Conservation (phyloP, 805 yeast species). For the Maudiozyma turicensis region DNA sequence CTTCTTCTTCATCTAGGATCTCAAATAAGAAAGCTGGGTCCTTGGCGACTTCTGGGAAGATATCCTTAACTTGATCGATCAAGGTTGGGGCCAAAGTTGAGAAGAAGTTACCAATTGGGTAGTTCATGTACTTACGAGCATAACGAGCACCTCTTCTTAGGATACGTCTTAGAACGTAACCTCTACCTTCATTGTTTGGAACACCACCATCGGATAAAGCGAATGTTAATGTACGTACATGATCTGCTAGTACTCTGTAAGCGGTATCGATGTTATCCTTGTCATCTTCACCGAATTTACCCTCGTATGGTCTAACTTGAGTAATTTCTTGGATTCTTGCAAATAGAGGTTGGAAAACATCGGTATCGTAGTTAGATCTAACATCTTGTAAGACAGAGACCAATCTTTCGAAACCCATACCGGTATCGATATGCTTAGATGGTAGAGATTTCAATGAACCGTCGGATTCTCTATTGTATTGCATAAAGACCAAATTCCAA, state of each 20-base stretch:
- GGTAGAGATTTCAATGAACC: conserved; percentile 75
- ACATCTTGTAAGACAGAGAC: conserved; percentile 90
- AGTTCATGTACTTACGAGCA: conserved; percentile 91
- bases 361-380: conserved; percentile 92
- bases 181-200: conserved; percentile 98
- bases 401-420: conserved; percentile 97
- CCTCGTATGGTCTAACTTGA: conserved; percentile 83
- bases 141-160: conserved; percentile 96
- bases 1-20: conserved; percentile 92
- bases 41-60: conserved; percentile 83
- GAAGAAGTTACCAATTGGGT: conserved; percentile 91
- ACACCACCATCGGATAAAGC: conserved; percentile 98
- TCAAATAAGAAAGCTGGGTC: conserved; percentile 71
- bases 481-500: conserved; percentile 97
- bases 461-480: conserved; percentile 89
- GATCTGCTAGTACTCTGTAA: conserved; percentile 96
- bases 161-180: conserved; percentile 94
- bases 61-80: conserved; percentile 74
- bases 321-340: conserved; percentile 82
- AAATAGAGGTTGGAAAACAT: conserved; percentile 87
- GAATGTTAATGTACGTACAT: conserved; percentile 91
- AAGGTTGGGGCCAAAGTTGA: conserved; percentile 87
- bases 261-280: conserved; percentile 95
- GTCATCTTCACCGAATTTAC: conserved; percentile 90
- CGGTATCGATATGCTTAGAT: conserved; percentile 93